These are phyloP conservation scores for Fusarium mangiferae DNA, from an alignment of 2,329 filamentous ascomycete genomes.

Conservation along the genomic window DNA sequence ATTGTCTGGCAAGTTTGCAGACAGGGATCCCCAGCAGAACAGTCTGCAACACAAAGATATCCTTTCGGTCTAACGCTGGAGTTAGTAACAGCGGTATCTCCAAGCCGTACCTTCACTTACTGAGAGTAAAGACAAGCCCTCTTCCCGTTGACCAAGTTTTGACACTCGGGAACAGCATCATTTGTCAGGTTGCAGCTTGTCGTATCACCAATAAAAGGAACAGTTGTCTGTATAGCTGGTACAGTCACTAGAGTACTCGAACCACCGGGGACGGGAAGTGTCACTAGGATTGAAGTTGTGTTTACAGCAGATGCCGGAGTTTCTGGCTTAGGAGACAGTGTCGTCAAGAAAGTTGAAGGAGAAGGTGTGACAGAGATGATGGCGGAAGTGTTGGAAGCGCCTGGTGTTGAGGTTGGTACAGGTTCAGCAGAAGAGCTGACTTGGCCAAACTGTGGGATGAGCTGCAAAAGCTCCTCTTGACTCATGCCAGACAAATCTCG, in stretches of 20 bases:
- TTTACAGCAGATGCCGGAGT: neutral
- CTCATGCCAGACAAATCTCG: neutral
- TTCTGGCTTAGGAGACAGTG: neutral
- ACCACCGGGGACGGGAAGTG: neutral
- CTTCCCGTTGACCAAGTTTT: neutral
- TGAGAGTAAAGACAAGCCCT: neutral
- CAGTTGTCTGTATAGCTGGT: neutral
- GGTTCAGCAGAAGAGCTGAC: neutral
- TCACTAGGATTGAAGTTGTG: neutral
- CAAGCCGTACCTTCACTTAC: neutral
- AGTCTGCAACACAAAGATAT: fast-evolving
- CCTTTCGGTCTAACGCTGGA: fast-evolving
- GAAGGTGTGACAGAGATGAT: neutral
- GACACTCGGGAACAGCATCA: neutral
- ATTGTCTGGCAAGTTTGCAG: neutral
- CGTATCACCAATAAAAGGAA: neutral
- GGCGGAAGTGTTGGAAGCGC: neutral
- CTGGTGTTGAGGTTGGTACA: neutral
- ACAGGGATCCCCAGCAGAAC: neutral
- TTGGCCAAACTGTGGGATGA: neutral
- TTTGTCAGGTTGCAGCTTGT: neutral
- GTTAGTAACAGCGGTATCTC: neutral
- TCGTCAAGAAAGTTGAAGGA: neutral
- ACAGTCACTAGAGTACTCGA: neutral
- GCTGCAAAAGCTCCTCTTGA: neutral